Evolutionary conservation across 495 filamentous ascomycete species (phyloP).

Genomic region (Neurospora sp.): DNA sequence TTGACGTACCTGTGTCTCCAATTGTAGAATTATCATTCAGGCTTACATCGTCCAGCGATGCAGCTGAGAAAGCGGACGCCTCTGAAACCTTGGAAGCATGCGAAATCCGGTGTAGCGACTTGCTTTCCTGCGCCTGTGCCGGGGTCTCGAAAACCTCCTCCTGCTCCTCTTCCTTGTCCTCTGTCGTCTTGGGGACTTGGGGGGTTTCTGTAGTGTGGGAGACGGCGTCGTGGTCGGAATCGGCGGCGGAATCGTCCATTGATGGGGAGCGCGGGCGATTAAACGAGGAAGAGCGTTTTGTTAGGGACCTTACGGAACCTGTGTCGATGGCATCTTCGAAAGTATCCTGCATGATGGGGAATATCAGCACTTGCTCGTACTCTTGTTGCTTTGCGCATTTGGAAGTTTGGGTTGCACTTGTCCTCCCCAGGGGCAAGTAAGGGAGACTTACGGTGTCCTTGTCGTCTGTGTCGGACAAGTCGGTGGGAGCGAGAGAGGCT

Average conservation of each 20-base stretch:
- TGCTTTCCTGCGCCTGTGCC: slow-evolving; percentile 12
- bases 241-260: slow-evolving; percentile 19
- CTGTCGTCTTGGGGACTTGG: slow-evolving; percentile 1
- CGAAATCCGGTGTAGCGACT: slow-evolving; percentile 52
- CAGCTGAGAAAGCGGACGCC: slow-evolving; percentile 13
- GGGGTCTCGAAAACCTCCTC: not conserved
- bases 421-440: not conserved
- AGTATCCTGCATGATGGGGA: slow-evolving; percentile 44
- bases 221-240: slow-evolving; percentile 21
- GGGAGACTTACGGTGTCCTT: not conserved
- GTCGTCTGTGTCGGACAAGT: not conserved
- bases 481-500: not conserved
- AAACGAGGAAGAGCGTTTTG: slow-evolving; percentile 38
- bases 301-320: slow-evolving; percentile 36
- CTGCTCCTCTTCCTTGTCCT: slow-evolving; percentile 5
- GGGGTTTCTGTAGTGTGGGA: slow-evolving; percentile 12
- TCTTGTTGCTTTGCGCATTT: not conserved
- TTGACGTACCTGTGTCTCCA: slow-evolving; percentile 16
- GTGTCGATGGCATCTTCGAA: slow-evolving; percentile 69
- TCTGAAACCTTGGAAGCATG: slow-evolving; percentile 26
- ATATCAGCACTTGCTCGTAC: slow-evolving; percentile 5
- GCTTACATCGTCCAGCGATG: slow-evolving; percentile 55
- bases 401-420: not conserved
- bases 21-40: slow-evolving; percentile 43
- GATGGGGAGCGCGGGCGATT: slow-evolving; percentile 8